A percentile compares a stretch with the other conserved stretches of the same genome.
Conservation (phyloP, 257 asterid species). For the Paraleonurus japonicus region DNA sequence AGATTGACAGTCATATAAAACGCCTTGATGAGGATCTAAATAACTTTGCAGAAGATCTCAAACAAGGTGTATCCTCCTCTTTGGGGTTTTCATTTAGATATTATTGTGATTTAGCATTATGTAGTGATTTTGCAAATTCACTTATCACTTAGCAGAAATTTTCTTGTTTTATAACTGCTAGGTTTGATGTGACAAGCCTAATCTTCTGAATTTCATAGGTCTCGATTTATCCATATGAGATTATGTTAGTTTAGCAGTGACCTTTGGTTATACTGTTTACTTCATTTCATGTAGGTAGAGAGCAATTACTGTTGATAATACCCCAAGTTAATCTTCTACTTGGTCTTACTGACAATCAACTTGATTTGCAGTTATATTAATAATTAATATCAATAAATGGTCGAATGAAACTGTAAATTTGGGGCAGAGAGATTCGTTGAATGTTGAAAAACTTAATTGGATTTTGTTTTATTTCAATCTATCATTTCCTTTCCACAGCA, state of each 20-base stretch:
- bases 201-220: slow-evolving; percentile 8
- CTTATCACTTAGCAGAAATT: neutral
- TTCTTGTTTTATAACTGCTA: neutral
- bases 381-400: neutral
- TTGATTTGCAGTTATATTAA: neutral
- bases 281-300: neutral
- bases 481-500: too few species aligned
- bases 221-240: neutral
- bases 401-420: neutral
- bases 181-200: slow-evolving; percentile 1
- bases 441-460: too few species aligned
- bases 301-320: neutral
- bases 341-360: neutral
- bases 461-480: too few species aligned
- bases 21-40: slow-evolving; percentile 95
- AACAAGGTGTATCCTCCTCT: slow-evolving; percentile 65
- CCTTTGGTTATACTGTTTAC: neutral
- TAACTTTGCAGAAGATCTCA: slow-evolving; percentile 91
- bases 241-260: neutral
- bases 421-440: slow-evolving; percentile 5
- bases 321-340: slow-evolving; percentile 4
- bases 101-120: neutral
- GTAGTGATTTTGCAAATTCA: neutral
- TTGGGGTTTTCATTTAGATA: slow-evolving; percentile 7
- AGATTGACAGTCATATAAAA: slow-evolving; percentile 94